These are phyloP conservation scores for Naganishia sp. DNA, from an alignment of 1,284 basidiomycete genomes.

Conservation along the genomic window DNA sequence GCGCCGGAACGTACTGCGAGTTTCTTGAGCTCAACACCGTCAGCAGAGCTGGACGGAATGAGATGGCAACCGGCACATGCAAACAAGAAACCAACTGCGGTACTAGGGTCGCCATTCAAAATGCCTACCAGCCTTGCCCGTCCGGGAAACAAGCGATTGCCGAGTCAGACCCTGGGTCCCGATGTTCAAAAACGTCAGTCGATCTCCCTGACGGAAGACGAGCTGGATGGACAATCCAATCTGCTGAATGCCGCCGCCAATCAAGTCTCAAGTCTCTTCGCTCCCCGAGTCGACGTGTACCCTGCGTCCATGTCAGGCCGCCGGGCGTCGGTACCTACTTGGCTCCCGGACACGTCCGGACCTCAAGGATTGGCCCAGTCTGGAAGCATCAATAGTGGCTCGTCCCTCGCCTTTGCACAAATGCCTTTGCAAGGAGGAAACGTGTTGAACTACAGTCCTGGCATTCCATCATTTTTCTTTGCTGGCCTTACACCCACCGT, in stretches of 20 bases:
- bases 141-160: slow-evolving; percentile 51
- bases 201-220: slow-evolving; percentile 7
- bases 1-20: slow-evolving; percentile 50
- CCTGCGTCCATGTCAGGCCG: slow-evolving; percentile 1
- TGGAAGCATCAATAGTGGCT: not conserved
- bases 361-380: not conserved
- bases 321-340: slow-evolving; percentile 10
- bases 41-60: slow-evolving; percentile 22
- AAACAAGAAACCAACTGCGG: not conserved
- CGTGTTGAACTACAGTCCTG: not conserved
- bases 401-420: not conserved
- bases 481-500: slow-evolving; percentile 13
- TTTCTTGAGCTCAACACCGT: slow-evolving; percentile 39
- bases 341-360: slow-evolving; percentile 12
- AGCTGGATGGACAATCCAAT: not conserved
- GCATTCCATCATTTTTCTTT: not conserved
- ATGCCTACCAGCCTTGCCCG: slow-evolving; percentile 35
- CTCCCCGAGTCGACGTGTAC: not conserved
- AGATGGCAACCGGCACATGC: not conserved
- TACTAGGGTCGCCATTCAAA: slow-evolving; percentile 10
- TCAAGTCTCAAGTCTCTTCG: not conserved
- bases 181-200: slow-evolving; percentile 39
- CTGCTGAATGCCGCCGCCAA: not conserved
- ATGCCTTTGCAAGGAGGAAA: not conserved
- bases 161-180: slow-evolving; percentile 49